Conservation (phyloP, 2,329 filamentous ascomycete species). For the Arachnomyces sp. region DNA sequence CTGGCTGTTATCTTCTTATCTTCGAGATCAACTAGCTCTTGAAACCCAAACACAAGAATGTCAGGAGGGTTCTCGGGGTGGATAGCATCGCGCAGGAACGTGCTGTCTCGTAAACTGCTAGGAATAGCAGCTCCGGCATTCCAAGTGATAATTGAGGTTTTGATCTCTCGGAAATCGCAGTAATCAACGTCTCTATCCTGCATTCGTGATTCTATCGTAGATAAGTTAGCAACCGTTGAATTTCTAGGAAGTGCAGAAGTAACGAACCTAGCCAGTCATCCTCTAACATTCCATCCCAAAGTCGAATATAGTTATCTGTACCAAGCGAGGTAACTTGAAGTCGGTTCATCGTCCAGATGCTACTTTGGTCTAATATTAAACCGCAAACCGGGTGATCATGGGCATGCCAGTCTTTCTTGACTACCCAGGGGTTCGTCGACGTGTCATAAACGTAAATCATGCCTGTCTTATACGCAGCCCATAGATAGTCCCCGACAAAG, state of each 20-base stretch:
- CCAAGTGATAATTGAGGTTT: constrained; percentile 81
- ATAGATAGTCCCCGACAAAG: constrained; percentile 73
- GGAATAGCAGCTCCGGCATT: constrained; percentile 97
- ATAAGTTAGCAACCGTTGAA: background rate
- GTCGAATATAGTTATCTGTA: constrained; percentile 71
- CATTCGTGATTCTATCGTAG: constrained; percentile 64
- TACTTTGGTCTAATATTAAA: constrained; percentile 69
- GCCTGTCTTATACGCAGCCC: constrained; percentile 91
- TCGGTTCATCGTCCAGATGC: constrained; percentile 76
- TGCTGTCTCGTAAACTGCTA: constrained; percentile 65
- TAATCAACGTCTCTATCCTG: constrained; percentile 73
- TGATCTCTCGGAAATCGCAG: constrained; percentile 76
- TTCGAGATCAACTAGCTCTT: constrained; percentile 95
- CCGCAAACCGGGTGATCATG: constrained; percentile 76
- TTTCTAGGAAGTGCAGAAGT: background rate
- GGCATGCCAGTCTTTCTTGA: constrained; percentile 91
- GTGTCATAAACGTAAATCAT: constrained; percentile 92
- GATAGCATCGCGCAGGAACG: constrained; percentile 75
- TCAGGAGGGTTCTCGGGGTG: constrained; percentile 72
- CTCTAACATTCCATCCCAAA: constrained; percentile 89
- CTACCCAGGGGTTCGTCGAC: constrained; percentile 69
- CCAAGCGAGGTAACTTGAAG: constrained; percentile 81
- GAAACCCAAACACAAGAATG: constrained; percentile 91
- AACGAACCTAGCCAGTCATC: constrained; percentile 77
- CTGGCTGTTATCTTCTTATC: constrained; percentile 97